Evolutionary conservation across 2,329 filamentous ascomycete species (phyloP), one percentile per base, ranked within the genome.

Genomic region (Colletotrichum chrysophilum): DNA sequence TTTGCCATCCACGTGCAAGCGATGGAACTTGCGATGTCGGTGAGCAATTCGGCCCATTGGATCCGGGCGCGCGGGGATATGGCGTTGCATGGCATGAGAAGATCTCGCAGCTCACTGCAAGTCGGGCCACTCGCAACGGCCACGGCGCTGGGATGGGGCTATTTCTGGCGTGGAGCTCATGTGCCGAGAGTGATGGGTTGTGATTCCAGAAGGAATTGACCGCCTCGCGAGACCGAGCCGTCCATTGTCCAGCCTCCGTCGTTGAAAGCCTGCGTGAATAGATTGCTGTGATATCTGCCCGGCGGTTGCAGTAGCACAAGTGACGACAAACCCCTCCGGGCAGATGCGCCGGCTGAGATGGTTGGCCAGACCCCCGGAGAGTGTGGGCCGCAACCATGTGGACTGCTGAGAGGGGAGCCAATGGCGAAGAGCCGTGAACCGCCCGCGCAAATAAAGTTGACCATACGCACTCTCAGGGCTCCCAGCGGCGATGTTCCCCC

Each of bases 361-460:
- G 71, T 76, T 76, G 71, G 71, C 21, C 38, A 56, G 71, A 38
- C 7, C 48, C 43, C 48, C 21, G 4, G 18, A 38, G 26, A 61
- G 36, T 28, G 65, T 66, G 71, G 58, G 60, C 24, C 28, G 26
- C 8, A 9, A 24, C 60, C 71, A 62, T 55, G 36, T 66, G 66
- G 71, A 12, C n/a, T 66, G 5, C 67, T 66, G 38, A 16, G 71
- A 66, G 30, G 24, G 52, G 36, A 70, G 32, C 76, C 76, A 77
- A 77, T 77, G 13, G 52, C 13, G 32, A 52, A 55, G 34, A 62
- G 21, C 55, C 28, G 16, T 32, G 73, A 77, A 43, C 76, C 76
- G 76, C 76, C 69, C 52, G 60, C 48, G 12, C 32, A 76, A 74
- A 76, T 76, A 77, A 64, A 72, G 76, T 77, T 76, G 69, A 70